A percentile compares a stretch with the other conserved stretches of the same genome.
Conservation (phyloP, 164 flowering plant species). For the Euptelea pleiosperma region DNA sequence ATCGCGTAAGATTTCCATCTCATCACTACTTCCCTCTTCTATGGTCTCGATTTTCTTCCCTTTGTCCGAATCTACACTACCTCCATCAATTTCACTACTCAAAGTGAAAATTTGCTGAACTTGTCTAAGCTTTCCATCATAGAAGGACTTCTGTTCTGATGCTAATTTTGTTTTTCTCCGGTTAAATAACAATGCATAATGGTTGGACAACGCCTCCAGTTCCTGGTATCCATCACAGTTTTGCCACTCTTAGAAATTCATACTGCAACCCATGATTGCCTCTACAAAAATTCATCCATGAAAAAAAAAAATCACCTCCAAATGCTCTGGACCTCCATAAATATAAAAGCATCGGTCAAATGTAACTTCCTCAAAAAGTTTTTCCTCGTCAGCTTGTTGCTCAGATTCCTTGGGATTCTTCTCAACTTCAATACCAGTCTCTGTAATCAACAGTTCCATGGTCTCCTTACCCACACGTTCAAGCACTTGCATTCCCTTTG, state of each 20-base stretch:
- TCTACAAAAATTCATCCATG: not conserved
- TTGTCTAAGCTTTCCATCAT: constrained; percentile 77
- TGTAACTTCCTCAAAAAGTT: constrained; percentile 71
- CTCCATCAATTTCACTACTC: constrained; percentile 51
- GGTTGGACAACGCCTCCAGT: constrained; percentile 90
- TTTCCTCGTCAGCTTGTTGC: constrained; percentile 50
- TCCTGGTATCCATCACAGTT: constrained; percentile 48
- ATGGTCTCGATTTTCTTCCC: constrained; percentile 76
- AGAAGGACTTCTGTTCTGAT: constrained; percentile 67
- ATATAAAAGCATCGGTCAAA: constrained; percentile 97
- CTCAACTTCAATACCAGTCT: constrained; percentile 82
- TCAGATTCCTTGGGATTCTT: constrained; percentile 39
- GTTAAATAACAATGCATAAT: constrained; percentile 72
- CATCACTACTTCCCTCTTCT: constrained; percentile 46
- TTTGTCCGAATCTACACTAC: constrained; percentile 47
- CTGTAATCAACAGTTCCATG: constrained; percentile 80
- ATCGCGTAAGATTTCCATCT: constrained; percentile 70
- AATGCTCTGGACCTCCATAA: constrained; percentile 97
- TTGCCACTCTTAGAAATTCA: constrained; percentile 9
- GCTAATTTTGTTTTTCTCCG: constrained; percentile 79
- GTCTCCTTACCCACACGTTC: constrained; percentile 94
- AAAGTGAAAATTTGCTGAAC: constrained; percentile 73
- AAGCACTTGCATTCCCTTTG: constrained; percentile 92
- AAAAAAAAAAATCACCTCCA: constrained; percentile 66
- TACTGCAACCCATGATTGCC: not conserved